A percentile compares a stretch with the other conserved stretches of the same genome.
Conservation (phyloP, 305 asterid species). For the Solanum aculeatissimum region DNA sequence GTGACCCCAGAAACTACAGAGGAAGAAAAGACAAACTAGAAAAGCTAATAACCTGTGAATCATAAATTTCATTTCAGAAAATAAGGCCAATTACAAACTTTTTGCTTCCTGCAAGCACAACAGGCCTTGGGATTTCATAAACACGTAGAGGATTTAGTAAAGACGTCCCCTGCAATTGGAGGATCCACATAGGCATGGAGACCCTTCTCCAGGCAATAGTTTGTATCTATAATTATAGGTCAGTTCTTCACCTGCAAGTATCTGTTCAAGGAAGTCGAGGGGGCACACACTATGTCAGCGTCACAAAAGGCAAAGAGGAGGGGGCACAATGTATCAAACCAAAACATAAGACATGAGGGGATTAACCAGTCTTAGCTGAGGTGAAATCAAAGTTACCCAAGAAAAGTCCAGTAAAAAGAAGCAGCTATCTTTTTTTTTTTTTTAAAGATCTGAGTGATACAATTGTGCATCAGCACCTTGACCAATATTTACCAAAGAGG, state of each 20-base stretch:
- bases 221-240: conserved; percentile 73
- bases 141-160: conserved; percentile 9
- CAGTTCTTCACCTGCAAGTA: conserved; percentile 79
- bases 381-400: background rate
- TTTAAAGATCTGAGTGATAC: background rate
- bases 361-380: background rate
- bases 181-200: conserved; percentile 76
- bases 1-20: background rate
- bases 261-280: conserved; percentile 41
- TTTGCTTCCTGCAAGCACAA: background rate
- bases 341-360: background rate
- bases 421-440: background rate
- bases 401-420: background rate
- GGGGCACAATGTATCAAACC: background rate
- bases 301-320: background rate
- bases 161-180: conserved; percentile 91
- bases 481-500: background rate
- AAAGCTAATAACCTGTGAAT: background rate
- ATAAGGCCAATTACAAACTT: background rate
- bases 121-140: background rate
- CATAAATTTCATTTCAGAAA: background rate
- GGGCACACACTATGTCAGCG: background rate
- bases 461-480: background rate
- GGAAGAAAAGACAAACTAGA: background rate
- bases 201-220: conserved; percentile 54